These are phyloP conservation scores for Scleroderma bovista DNA, from an alignment of 768 basidiomycete genomes.

Conservation along the genomic window DNA sequence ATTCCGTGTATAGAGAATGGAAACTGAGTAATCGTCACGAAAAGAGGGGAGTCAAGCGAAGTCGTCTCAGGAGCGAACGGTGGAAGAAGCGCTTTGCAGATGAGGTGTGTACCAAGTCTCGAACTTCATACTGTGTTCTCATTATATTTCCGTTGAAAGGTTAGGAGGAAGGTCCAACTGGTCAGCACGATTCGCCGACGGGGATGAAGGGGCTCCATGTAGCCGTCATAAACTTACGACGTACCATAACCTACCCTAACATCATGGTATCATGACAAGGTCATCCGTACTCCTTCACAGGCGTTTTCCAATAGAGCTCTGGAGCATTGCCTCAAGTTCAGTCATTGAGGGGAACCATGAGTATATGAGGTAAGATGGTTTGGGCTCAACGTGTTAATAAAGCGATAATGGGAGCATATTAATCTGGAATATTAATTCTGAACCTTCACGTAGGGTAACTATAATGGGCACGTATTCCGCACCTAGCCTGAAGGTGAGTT, in stretches of 20 bases:
- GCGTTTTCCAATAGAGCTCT: not conserved
- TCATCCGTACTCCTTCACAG: not conserved
- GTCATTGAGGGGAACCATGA: not conserved
- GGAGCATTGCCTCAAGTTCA: not conserved
- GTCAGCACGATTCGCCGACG: constrained; percentile 74
- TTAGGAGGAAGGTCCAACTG: constrained; percentile 76
- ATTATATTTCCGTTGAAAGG: constrained; percentile 40
- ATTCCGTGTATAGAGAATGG: constrained; percentile 50
- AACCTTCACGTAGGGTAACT: not conserved
- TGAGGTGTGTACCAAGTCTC: constrained; percentile 45
- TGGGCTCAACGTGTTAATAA: not conserved
- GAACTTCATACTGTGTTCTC: constrained; percentile 8
- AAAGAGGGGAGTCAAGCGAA: constrained; percentile 75
- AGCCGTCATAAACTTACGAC: constrained; percentile 1
- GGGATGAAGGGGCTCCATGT: constrained; percentile 35
- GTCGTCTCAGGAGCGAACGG: constrained; percentile 66
- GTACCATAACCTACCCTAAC: not conserved
- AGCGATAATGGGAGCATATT: not conserved
- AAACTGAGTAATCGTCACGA: constrained; percentile 60
- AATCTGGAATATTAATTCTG: not conserved
- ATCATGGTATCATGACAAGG: not conserved
- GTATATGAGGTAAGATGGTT: not conserved
- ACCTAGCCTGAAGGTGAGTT: not conserved
- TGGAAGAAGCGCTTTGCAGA: constrained; percentile 79
- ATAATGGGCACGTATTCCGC: not conserved